Evolutionary conservation across 2,329 filamentous ascomycete species (phyloP).

Genomic region (Paecilomyces sp.): DNA sequence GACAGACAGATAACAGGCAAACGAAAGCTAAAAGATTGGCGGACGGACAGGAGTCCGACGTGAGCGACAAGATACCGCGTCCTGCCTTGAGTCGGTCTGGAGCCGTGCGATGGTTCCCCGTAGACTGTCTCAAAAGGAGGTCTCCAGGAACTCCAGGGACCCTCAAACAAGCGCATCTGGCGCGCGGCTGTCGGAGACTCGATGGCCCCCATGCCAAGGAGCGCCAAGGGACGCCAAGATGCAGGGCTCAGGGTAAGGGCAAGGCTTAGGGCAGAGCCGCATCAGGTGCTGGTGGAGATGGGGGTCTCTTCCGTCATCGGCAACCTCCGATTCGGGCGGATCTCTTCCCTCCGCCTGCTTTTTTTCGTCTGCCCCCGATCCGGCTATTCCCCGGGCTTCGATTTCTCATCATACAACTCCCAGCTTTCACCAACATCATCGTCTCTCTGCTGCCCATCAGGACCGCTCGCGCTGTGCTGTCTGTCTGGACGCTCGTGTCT

Average conservation of each 20-base stretch:
- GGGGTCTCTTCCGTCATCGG: neutral
- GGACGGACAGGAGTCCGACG: neutral
- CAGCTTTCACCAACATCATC: neutral
- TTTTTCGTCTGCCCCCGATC: neutral
- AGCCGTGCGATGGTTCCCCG: slow-evolving; percentile 14
- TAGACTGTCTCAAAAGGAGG: slow-evolving; percentile 24
- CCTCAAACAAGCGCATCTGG: slow-evolving; percentile 30
- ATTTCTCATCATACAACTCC: neutral
- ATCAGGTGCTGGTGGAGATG: neutral
- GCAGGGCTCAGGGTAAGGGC: neutral
- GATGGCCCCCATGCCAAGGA: neutral
- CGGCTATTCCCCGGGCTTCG: neutral
- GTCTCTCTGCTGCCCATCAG: neutral
- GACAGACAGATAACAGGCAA: neutral
- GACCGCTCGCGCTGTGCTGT: neutral
- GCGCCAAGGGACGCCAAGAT: neutral
- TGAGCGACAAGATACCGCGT: slow-evolving; percentile 2
- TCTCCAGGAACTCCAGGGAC: slow-evolving; percentile 8
- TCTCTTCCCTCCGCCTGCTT: neutral
- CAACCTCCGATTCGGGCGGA: neutral
- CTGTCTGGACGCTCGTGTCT: neutral
- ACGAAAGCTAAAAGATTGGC: neutral
- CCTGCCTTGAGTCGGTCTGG: neutral
- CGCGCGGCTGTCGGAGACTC: slow-evolving; percentile 23
- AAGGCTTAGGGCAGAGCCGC: neutral